These are phyloP conservation scores for Syncephalis plumigaleata DNA, from an alignment of 371 early-diverging fungal species.

Conservation along the genomic window DNA sequence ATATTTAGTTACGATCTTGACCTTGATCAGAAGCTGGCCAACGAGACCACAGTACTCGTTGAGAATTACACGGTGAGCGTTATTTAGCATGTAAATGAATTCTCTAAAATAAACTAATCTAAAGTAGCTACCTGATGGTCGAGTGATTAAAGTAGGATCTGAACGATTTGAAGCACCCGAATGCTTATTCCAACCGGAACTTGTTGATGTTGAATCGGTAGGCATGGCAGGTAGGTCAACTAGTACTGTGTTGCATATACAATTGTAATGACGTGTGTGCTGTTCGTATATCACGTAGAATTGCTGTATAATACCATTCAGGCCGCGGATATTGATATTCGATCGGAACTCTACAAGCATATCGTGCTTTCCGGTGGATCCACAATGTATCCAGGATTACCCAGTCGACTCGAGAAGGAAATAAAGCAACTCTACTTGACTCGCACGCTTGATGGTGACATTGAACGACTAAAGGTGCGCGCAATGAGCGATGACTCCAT, in stretches of 20 bases:
- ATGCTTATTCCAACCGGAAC: conserved; percentile 92
- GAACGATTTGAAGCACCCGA: conserved; percentile 97
- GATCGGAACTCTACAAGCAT: conserved; percentile 87
- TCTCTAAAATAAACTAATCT: background rate
- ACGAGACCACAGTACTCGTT: conserved; percentile 89
- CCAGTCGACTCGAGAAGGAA: conserved; percentile 92
- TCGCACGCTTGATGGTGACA: conserved; percentile 72
- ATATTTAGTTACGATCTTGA: conserved; percentile 70
- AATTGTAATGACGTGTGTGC: background rate
- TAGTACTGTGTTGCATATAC: background rate
- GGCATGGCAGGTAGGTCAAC: conserved; percentile 69
- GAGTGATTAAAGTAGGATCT: conserved; percentile 93
- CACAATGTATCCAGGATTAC: conserved; percentile 95
- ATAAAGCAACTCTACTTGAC: conserved; percentile 88
- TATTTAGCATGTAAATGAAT: background rate
- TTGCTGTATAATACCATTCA: conserved; percentile 83
- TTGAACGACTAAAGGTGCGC: conserved; percentile 61
- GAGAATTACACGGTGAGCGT: conserved; percentile 77
- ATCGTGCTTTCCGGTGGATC: conserved; percentile 95
- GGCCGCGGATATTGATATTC: conserved; percentile 81
- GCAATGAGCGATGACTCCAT: no score
- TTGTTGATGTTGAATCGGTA: conserved; percentile 83
- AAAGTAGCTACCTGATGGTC: conserved; percentile 91
- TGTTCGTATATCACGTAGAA: conserved; percentile 27
- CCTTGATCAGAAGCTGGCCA: conserved; percentile 85